These are phyloP conservation scores for Boletus smithii DNA, from an alignment of 1,284 basidiomycete genomes.

Conservation along the genomic window DNA sequence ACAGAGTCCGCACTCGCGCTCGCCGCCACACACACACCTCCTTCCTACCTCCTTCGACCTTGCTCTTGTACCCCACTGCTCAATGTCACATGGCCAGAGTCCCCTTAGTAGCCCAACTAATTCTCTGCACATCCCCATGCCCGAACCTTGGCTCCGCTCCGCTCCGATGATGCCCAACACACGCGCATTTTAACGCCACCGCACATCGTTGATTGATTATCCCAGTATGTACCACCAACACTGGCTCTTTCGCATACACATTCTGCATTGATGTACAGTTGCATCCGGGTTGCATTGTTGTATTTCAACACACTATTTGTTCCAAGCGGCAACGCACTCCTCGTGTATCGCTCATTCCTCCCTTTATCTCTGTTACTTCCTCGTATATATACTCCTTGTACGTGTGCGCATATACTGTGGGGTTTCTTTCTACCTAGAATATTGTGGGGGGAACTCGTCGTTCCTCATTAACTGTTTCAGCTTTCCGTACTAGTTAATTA, in stretches of 20 bases:
- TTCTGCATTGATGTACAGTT: background rate
- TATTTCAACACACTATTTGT: background rate
- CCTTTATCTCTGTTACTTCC: background rate
- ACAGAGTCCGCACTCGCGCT: too few relatives aligned
- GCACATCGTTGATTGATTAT: background rate
- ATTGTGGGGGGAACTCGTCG: background rate
- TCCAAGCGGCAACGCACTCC: background rate
- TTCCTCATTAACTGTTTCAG: background rate
- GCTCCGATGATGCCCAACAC: background rate
- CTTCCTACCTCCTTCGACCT: constrained; percentile 7
- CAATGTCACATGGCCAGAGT: constrained; percentile 5
- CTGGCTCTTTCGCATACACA: background rate
- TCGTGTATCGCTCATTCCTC: background rate
- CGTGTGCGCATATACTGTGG: background rate
- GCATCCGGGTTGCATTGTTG: background rate
- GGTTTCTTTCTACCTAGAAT: background rate
- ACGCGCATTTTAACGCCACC: background rate
- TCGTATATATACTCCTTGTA: background rate
- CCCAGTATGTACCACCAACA: background rate
- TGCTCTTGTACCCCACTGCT: background rate
- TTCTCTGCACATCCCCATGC: constrained; percentile 16
- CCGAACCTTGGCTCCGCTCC: constrained; percentile 23
- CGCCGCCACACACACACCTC: constrained; percentile 1
- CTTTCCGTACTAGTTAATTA: background rate
- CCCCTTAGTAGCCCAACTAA: constrained; percentile 12